Evolutionary conservation across 2,329 filamentous ascomycete genomes (phyloP).

Genomic region (Alternaria sp.): DNA sequence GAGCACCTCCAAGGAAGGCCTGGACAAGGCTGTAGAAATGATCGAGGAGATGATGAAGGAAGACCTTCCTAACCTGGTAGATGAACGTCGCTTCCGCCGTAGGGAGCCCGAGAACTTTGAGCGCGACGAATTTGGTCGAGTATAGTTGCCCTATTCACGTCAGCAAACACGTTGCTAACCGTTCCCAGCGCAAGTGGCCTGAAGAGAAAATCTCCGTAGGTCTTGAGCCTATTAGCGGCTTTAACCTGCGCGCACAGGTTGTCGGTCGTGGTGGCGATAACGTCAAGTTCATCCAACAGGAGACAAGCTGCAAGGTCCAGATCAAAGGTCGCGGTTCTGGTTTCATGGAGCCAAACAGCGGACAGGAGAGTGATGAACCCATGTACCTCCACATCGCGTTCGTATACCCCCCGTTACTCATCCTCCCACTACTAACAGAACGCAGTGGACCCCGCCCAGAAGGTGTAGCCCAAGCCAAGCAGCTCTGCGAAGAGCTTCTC

Average conservation of each 20-base stretch:
- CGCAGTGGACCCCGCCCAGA: conserved; percentile 81
- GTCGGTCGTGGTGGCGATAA: conserved; percentile 94
- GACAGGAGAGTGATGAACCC: conserved; percentile 88
- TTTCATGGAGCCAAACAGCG: conserved; percentile 89
- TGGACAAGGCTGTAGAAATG: conserved; percentile 85
- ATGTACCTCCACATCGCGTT: conserved; percentile 98
- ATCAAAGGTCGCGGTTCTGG: conserved; percentile 97
- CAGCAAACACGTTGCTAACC: conserved; percentile 35
- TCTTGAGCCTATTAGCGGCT: conserved; percentile 89
- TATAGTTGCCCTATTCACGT: conserved; percentile 56
- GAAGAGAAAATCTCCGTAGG: conserved; percentile 93
- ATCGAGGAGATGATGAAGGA: conserved; percentile 97
- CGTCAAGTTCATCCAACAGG: conserved; percentile 97
- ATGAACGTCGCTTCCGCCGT: conserved; percentile 89
- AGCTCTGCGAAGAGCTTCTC: conserved; percentile 87
- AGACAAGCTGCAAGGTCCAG: conserved; percentile 94
- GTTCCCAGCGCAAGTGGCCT: conserved; percentile 89
- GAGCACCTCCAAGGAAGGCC: conserved; percentile 87
- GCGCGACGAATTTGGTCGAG: conserved; percentile 87
- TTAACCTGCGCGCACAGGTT: conserved; percentile 95
- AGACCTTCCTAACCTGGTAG: conserved; percentile 92
- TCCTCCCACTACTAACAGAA: conserved; percentile 20
- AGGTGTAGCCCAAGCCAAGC: conserved; percentile 86
- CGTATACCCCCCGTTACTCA: conserved; percentile 45
- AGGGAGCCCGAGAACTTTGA: conserved; percentile 83